A percentile compares a stretch with the other conserved stretches of the same genome.
These are phyloP conservation scores for Ustanciosporium gigantosporum DNA, from an alignment of 1,284 basidiomycete genomes.

Conservation along the genomic window DNA sequence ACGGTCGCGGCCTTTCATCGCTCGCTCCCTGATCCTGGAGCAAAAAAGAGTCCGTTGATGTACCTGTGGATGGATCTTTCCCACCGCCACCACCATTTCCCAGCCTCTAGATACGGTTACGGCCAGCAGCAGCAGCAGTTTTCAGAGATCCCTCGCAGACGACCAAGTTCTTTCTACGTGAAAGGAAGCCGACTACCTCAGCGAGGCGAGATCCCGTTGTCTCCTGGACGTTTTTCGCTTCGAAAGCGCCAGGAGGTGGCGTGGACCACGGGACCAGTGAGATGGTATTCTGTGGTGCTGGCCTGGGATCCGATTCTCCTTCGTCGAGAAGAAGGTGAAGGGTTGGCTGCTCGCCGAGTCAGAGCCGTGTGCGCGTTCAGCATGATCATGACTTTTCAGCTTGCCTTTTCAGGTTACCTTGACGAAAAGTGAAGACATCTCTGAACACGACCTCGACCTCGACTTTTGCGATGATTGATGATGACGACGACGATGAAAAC, in stretches of 20 bases:
- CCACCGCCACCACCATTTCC: no score
- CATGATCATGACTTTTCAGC: slow-evolving; percentile 1
- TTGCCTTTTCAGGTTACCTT: neutral
- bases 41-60: neutral
- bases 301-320: slow-evolving; percentile 43
- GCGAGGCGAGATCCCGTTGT: slow-evolving; percentile 45
- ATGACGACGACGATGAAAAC: neutral
- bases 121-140: slow-evolving; percentile 1
- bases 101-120: no score
- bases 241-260: slow-evolving; percentile 25
- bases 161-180: neutral
- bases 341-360: slow-evolving; percentile 44
- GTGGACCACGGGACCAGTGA: slow-evolving; percentile 39
- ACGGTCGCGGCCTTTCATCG: neutral
- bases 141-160: slow-evolving; percentile 1
- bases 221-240: slow-evolving; percentile 22
- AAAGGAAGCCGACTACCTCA: slow-evolving; percentile 30
- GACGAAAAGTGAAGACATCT: neutral
- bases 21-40: neutral
- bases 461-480: neutral
- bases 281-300: slow-evolving; percentile 29
- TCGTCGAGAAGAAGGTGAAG: slow-evolving; percentile 38
- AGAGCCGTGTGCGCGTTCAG: slow-evolving; percentile 43
- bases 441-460: neutral
- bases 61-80: neutral